Evolutionary conservation across 768 basidiomycete species (phyloP).

Genomic region (Kwoniella botswanensis): DNA sequence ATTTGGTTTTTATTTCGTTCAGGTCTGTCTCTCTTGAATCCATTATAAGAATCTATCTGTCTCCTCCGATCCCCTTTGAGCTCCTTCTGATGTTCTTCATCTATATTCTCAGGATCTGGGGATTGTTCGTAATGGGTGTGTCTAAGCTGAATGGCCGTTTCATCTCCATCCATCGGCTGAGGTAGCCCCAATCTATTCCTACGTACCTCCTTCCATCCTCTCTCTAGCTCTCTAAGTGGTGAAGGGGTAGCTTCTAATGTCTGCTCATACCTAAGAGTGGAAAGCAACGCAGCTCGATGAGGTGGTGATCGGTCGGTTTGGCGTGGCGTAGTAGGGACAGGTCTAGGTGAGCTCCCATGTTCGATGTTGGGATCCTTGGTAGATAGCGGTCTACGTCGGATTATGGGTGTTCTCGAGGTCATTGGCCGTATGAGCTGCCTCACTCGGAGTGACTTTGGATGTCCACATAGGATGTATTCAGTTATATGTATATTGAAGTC

Average conservation of each 20-base stretch:
- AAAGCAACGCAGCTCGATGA: too few relatives aligned
- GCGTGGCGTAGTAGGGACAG: not conserved
- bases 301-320: not conserved
- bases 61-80: too few relatives aligned
- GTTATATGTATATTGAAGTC: too few relatives aligned
- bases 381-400: not conserved
- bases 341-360: not conserved
- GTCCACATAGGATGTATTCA: too few relatives aligned
- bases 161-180: not conserved
- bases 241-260: constrained; percentile 34
- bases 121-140: not conserved
- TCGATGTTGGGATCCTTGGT: not conserved
- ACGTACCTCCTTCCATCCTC: constrained; percentile 40
- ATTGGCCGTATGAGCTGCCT: not conserved
- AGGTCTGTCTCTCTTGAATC: not conserved
- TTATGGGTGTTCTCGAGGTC: not conserved
- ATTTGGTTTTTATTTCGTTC: not conserved
- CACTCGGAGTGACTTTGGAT: too few relatives aligned
- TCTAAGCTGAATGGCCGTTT: not conserved
- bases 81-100: too few relatives aligned
- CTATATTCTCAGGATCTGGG: too few relatives aligned
- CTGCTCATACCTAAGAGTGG: not conserved
- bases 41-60: not conserved
- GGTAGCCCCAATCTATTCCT: not conserved
- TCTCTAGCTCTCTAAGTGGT: constrained; percentile 37